Base-by-base conservation (phyloP, 2,329 filamentous ascomycete genomes). In the Scedosporium apiospermum region DNA sequence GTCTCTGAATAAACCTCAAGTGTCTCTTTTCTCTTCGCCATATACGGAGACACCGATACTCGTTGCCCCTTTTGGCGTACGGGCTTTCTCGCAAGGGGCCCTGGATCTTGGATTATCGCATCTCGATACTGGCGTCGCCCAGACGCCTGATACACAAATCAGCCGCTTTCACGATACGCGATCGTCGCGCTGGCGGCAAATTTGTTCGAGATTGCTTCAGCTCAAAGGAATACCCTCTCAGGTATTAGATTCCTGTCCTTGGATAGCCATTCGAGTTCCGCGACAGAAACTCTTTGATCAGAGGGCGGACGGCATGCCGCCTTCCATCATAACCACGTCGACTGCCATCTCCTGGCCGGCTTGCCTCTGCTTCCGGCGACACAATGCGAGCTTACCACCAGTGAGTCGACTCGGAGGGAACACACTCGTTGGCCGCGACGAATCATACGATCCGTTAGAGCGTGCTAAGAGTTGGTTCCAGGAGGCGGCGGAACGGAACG, bases 281-380 rank as follows among this genome's bases (percentile, higher is more conserved):
- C 77, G 77, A 26, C 75, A 75, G 23, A 80, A 75, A 64, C 71
- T 74, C 9, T 71, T 73, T 58, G 80, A 82, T 46, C 67, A 71
- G 18, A 77, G 75, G 42, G 65, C 67, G 26, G 77, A 83, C 62
- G 70, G 73, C 4, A 81, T 76, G 64, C 70, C 73, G 51, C 73
- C 74, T 3, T 74, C 76, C 2, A 65, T 72, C 42, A 63, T 69
- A n/a, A 71, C 69, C 9, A 65, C 74, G 2, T 70, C 73, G 2
- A 71, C 76, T 4, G 77, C 74, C 6, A 76, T 84, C 26, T 76
- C 80, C 10, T 86, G 83, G 83, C 83, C 83, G 49, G 76, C 80
- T 2, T 73, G 73, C 18, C 75, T 84, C 1, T 84, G 82, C 66
- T 82, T 83, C 63, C 78, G 80, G 61, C 81, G 80, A 65, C 76